Conservation (phyloP, 139 green algal species). For the Chlorella sorokiniana region DNA sequence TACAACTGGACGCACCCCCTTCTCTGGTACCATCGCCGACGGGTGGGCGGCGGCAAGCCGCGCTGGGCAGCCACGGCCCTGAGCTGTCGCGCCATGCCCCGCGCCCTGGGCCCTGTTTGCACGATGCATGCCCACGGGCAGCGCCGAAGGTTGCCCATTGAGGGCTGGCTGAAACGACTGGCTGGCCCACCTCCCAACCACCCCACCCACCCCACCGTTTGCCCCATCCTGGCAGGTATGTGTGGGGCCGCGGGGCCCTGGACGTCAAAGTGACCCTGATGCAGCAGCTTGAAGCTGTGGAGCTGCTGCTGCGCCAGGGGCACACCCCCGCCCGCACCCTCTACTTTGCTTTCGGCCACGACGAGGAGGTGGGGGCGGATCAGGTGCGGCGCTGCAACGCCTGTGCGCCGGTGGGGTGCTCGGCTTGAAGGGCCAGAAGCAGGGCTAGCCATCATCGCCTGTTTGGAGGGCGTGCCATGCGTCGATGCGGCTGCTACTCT, state of each 20-base stretch:
- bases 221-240: conserved; percentile 43
- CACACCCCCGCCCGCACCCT: conserved; percentile 58
- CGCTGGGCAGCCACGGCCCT: neutral
- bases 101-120: no score
- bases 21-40: conserved; percentile 56
- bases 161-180: neutral
- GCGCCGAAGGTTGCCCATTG: no score
- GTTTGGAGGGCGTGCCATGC: neutral
- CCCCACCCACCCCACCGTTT: neutral
- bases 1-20: conserved; percentile 68
- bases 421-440: neutral
- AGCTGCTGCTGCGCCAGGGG: conserved; percentile 49
- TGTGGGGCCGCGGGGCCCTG: conserved; percentile 74
- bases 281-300: conserved; percentile 70
- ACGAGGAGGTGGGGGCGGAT: conserved; percentile 78
- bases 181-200: neutral
- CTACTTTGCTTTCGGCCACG: conserved; percentile 76
- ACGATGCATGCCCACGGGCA: no score
- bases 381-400: no score
- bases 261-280: conserved; percentile 71
- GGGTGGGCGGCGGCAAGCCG: conserved; percentile 45
- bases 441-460: neutral
- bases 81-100: no score
- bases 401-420: neutral
- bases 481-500: neutral